Conservation (phyloP, 805 yeast genomes). For the Ogataea methanolica region DNA sequence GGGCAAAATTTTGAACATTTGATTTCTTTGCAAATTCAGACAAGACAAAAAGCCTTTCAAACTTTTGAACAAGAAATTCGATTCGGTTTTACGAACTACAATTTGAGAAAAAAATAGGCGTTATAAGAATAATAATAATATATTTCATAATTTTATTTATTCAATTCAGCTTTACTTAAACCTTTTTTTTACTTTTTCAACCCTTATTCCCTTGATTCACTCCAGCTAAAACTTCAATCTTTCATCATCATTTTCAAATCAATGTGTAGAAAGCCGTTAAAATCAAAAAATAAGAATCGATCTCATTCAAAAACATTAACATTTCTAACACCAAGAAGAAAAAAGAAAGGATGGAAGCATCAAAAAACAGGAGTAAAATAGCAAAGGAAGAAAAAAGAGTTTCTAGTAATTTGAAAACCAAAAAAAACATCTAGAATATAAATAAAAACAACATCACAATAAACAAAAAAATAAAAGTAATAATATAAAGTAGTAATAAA, state of each 20-base stretch:
- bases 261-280: not conserved
- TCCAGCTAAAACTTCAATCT: not conserved
- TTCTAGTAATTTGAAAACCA: not conserved
- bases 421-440: conserved; percentile 11
- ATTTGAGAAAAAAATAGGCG: not conserved
- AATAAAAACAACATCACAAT: conserved; percentile 17
- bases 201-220: no score
- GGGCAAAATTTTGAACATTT: no score
- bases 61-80: no score
- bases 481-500: not conserved
- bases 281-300: not conserved
- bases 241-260: conserved; percentile 2
- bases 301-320: not conserved
- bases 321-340: not conserved
- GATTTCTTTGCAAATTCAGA: no score
- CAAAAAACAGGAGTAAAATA: not conserved
- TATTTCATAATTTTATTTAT: conserved; percentile 13
- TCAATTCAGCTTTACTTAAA: not conserved
- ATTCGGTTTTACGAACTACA: no score
- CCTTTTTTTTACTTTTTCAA: not conserved
- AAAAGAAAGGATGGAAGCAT: not conserved
- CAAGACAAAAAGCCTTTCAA: no score
- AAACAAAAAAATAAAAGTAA: conserved; percentile 1
- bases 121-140: not conserved
- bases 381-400: not conserved